These are phyloP conservation scores for Talaromyces wortmannii DNA, from an alignment of 495 filamentous ascomycete genomes.

Conservation along the genomic window DNA sequence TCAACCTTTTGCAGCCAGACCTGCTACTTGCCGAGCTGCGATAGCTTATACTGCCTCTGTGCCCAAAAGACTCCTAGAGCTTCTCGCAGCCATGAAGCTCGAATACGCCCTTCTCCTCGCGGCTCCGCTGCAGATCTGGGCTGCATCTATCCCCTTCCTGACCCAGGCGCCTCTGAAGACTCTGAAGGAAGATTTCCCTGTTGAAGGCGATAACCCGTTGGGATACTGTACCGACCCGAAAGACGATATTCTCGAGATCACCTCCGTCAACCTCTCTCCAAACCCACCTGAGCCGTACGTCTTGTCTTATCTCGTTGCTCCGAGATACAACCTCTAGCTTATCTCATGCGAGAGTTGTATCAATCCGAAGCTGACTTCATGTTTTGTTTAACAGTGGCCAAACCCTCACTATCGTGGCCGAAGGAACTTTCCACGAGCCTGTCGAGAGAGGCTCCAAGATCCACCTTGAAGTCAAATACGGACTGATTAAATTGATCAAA, in stretches of 20 bases:
- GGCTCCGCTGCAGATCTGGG: slow-evolving; percentile 25
- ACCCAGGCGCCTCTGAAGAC: slow-evolving; percentile 21
- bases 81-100: slow-evolving; percentile 38
- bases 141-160: slow-evolving; percentile 21
- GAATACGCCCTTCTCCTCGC: slow-evolving; percentile 27
- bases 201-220: slow-evolving; percentile 36
- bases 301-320: not conserved
- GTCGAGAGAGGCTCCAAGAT: slow-evolving; percentile 76
- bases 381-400: slow-evolving; percentile 53
- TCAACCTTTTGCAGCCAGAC: not conserved
- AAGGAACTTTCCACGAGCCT: slow-evolving; percentile 58
- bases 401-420: slow-evolving; percentile 71
- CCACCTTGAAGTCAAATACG: slow-evolving; percentile 83
- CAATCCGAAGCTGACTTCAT: not conserved
- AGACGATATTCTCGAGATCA: slow-evolving; percentile 60
- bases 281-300: slow-evolving; percentile 88
- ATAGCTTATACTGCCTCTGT: no score
- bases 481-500: slow-evolving; percentile 80
- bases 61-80: not conserved
- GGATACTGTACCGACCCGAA: slow-evolving; percentile 61
- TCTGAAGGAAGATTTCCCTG: slow-evolving; percentile 12
- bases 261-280: slow-evolving; percentile 71
- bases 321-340: not conserved
- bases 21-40: not conserved
- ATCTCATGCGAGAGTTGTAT: no score